These are phyloP conservation scores for Alternaria alternata DNA, from an alignment of 2,329 filamentous ascomycete species.

Conservation along the genomic window DNA sequence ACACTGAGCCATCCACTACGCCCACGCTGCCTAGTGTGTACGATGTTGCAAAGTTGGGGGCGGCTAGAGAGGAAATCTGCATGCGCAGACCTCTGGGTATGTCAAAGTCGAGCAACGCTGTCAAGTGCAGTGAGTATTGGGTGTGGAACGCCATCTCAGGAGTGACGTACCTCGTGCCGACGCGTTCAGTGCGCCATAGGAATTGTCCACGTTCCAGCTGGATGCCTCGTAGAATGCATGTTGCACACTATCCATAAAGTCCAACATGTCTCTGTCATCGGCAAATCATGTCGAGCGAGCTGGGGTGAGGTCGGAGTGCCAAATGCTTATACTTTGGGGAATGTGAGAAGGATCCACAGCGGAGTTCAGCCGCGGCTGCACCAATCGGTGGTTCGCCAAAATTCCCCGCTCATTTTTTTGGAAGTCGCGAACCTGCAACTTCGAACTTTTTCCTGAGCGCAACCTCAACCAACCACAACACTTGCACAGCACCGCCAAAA, in stretches of 20 bases:
- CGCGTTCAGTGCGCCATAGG: conserved; percentile 84
- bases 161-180: conserved; percentile 74
- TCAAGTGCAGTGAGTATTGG: conserved; percentile 18
- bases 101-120: conserved; percentile 86
- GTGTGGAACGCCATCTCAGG: conserved; percentile 14
- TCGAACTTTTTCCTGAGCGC: conserved; percentile 38
- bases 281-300: conserved; percentile 31
- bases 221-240: conserved; percentile 87
- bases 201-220: conserved; percentile 90
- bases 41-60: conserved; percentile 91
- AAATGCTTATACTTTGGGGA: conserved; percentile 10
- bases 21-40: conserved; percentile 91
- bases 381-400: conserved; percentile 43
- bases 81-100: conserved; percentile 85
- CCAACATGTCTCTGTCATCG: conserved; percentile 71
- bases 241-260: conserved; percentile 98
- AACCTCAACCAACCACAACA: conserved; percentile 21
- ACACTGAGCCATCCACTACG: conserved; percentile 94
- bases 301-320: conserved; percentile 2
- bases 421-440: conserved; percentile 21
- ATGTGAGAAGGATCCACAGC: conserved; percentile 14
- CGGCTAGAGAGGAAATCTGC: conserved; percentile 88
- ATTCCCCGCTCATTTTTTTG: conserved; percentile 42
- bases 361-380: conserved; percentile 36
- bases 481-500: conserved; percentile 56